Evolutionary conservation across 345 rosid genomes (phyloP).

Genomic region (Salix exigua): DNA sequence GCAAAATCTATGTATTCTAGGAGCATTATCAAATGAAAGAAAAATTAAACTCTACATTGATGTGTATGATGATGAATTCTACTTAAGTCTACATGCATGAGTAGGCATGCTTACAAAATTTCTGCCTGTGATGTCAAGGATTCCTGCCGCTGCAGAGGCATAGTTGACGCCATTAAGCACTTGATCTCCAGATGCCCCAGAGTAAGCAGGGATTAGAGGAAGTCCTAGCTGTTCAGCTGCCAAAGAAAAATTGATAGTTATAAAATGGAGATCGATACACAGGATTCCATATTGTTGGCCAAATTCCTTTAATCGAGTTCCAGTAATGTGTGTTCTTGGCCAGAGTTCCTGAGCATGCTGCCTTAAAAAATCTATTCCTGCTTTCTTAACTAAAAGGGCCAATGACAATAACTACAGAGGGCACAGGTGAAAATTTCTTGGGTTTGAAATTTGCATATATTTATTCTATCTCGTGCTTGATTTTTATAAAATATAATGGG

Average conservation of each 20-base stretch:
- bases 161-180: slow-evolving; percentile 84
- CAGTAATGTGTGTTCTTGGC: background rate
- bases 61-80: background rate
- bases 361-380: too few relatives aligned
- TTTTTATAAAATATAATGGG: too few relatives aligned
- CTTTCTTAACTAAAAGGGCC: too few relatives aligned
- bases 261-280: background rate
- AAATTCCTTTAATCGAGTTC: background rate
- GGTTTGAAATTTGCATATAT: accelerated
- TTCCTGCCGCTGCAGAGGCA: slow-evolving; percentile 97
- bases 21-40: background rate
- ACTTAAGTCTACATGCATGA: background rate
- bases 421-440: too few relatives aligned
- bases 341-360: background rate
- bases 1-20: background rate
- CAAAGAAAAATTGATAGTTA: background rate
- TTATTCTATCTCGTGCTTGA: too few relatives aligned
- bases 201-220: slow-evolving; percentile 76
- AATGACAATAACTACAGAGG: too few relatives aligned
- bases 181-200: slow-evolving; percentile 73
- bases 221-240: slow-evolving; percentile 78
- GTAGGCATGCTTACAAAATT: slow-evolving; percentile 60
- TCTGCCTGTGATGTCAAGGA: slow-evolving; percentile 82
- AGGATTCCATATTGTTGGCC: background rate
- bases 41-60: background rate